Percentiles rank a stretch among this genome's conserved stretches.
Conservation (phyloP, 2,329 filamentous ascomycete species). For the Elsinoe batatas region DNA sequence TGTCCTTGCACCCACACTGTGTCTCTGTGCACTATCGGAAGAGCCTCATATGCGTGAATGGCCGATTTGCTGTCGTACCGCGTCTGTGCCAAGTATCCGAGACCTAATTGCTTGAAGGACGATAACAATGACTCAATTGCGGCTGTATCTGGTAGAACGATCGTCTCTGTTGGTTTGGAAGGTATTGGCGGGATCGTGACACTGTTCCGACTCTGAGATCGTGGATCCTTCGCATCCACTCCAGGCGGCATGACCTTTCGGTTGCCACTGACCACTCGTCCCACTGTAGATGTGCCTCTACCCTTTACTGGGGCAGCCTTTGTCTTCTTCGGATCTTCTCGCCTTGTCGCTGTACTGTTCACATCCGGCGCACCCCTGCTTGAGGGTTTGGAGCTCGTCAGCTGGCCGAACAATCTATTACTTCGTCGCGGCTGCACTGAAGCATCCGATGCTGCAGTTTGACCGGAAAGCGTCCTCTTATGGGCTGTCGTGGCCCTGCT, state of each 20-base stretch:
- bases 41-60: constrained; percentile 58
- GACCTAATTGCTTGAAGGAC: constrained; percentile 69
- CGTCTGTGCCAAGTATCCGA: constrained; percentile 66
- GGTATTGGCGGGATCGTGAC: constrained; percentile 27
- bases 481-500: constrained; percentile 38
- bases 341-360: constrained; percentile 8
- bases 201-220: constrained; percentile 50
- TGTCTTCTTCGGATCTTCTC: constrained; percentile 65
- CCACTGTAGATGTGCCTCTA: constrained; percentile 61
- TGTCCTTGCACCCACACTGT: constrained; percentile 90
- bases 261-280: constrained; percentile 82
- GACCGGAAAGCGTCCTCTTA: constrained; percentile 88
- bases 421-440: constrained; percentile 38
- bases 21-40: constrained; percentile 68
- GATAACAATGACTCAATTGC: constrained; percentile 68
- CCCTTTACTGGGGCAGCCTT: constrained; percentile 63
- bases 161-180: constrained; percentile 17
- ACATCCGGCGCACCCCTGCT: constrained; percentile 34
- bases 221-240: constrained; percentile 48
- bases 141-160: constrained; percentile 47
- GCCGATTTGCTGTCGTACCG: constrained; percentile 73
- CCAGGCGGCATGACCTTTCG: constrained; percentile 56
- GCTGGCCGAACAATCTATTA: constrained; percentile 48
- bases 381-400: constrained; percentile 45
- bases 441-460: constrained; percentile 37